Base-by-base conservation (phyloP, 306 rosid species). In the Begonia masoniana region DNA sequence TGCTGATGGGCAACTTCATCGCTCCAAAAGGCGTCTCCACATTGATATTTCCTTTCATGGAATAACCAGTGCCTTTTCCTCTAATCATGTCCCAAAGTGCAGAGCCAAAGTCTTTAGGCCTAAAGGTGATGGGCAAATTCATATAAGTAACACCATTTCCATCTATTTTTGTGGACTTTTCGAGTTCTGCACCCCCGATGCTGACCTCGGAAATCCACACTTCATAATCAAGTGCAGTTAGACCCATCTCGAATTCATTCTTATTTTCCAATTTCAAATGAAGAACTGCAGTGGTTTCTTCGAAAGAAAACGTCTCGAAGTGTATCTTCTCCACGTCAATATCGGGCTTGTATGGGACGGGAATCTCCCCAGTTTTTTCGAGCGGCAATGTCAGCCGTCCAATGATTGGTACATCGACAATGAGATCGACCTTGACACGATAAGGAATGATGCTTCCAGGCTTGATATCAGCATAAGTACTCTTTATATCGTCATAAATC, bases 61-160 rank as follows among this genome's bases (percentile, higher is more conserved):
- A 52, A 73, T 92, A 92, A 62, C 95, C 95, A 0, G 85, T 87
- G 8, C 99, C 96, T 67, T n/a, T 77, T 62, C 96, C 99, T 64
- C 99, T 80, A 15, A 92, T 86, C 89, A 92, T 92, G 67, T 86
- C 95, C 99, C 99, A 92, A 13, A 92, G 59, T 1, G 96, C 99
- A 63, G 95, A 86, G 17, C 99, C 96, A 15, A 83, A 79, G 59
- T 86, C 96, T 82, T 92, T 83, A 2, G 96, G 99, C 81, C 76
- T 81, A 65, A 92, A 92, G 68, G 87, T 81, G 54, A 92, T 68
- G 6, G 99, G 99, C 56, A 86, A 15, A 24, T 83, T 87, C 21
- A 92, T 70, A 53, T 71, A 64, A 59, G 43, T 62, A 47, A 79
- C 59, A 13, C 88, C 96, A 41, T 60, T 76, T 55, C 84, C 87